A percentile compares a stretch with the other conserved stretches of the same genome.
Evolutionary conservation across 2,329 filamentous ascomycete species (phyloP).

Genomic region (Immersiporthe knoxdaviesiana): DNA sequence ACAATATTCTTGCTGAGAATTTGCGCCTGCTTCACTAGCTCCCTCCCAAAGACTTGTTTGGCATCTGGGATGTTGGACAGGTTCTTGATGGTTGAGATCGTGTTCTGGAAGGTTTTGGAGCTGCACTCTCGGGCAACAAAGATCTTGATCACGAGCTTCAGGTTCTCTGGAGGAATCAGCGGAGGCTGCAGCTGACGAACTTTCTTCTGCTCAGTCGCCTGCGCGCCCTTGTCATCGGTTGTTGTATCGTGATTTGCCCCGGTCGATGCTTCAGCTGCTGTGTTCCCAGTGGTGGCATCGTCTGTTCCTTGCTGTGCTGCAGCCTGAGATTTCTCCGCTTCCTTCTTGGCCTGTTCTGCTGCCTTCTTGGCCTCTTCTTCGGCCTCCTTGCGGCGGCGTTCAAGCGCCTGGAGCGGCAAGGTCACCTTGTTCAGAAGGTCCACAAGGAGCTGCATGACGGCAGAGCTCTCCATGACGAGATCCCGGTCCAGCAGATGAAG

Average conservation of each 20-base stretch:
- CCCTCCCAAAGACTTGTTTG: constrained; percentile 88
- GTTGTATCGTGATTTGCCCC: neutral
- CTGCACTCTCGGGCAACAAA: constrained; percentile 95
- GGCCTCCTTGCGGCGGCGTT: constrained; percentile 80
- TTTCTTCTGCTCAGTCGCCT: constrained; percentile 51
- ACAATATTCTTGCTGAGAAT: constrained; percentile 83
- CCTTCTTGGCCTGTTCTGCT: constrained; percentile 41
- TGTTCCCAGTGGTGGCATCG: constrained; percentile 23
- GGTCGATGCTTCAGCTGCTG: constrained; percentile 36
- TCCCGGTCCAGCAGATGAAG: constrained; percentile 88
- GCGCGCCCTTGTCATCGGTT: constrained; percentile 40
- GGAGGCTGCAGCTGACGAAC: constrained; percentile 73
- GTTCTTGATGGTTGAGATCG: constrained; percentile 97
- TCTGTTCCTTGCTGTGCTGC: constrained; percentile 35
- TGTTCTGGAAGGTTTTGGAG: constrained; percentile 97
- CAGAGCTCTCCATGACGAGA: constrained; percentile 94
- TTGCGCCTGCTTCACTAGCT: constrained; percentile 86
- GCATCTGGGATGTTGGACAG: constrained; percentile 90
- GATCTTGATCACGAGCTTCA: constrained; percentile 94
- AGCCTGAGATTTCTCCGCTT: constrained; percentile 33
- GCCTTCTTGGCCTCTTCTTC: constrained; percentile 57
- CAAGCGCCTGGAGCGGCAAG: constrained; percentile 76
- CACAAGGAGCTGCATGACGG: constrained; percentile 92
- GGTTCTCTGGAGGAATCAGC: constrained; percentile 83
- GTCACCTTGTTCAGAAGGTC: constrained; percentile 87